A percentile compares a stretch with the other conserved stretches of the same genome.
These are phyloP conservation scores for Xylaria sp. DNA, from an alignment of 2,329 filamentous ascomycete species.

Conservation along the genomic window DNA sequence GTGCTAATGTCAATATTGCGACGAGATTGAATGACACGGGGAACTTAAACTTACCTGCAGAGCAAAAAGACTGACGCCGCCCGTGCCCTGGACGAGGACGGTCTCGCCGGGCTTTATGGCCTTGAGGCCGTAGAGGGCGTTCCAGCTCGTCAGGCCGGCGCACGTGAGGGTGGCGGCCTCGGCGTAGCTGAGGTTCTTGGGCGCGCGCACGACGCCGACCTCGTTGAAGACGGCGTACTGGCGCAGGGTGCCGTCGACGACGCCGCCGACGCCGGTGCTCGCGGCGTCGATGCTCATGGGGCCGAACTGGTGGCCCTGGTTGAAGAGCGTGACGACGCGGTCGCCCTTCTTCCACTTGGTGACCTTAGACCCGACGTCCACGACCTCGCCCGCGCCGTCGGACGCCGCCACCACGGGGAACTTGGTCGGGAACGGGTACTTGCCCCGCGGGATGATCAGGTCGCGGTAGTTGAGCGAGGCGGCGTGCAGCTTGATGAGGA, in stretches of 20 bases:
- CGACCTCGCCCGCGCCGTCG: slow-evolving; percentile 65
- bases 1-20: slow-evolving; percentile 9
- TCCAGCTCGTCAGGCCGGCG: slow-evolving; percentile 73
- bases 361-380: slow-evolving; percentile 62
- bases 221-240: slow-evolving; percentile 75
- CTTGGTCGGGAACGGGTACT: slow-evolving; percentile 58
- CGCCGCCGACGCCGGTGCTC: slow-evolving; percentile 73
- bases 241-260: slow-evolving; percentile 74
- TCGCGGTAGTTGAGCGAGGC: slow-evolving; percentile 68
- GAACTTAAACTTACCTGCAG: slow-evolving; percentile 55
- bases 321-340: slow-evolving; percentile 70
- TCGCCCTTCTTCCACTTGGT: slow-evolving; percentile 63
- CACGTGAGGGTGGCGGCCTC: slow-evolving; percentile 70
- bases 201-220: slow-evolving; percentile 72
- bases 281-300: slow-evolving; percentile 51
- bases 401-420: slow-evolving; percentile 62
- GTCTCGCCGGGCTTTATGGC: slow-evolving; percentile 64
- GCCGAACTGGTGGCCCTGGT: slow-evolving; percentile 63
- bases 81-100: slow-evolving; percentile 77
- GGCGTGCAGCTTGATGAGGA: slow-evolving; percentile 72
- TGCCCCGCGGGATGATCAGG: slow-evolving; percentile 60
- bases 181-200: slow-evolving; percentile 62
- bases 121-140: slow-evolving; percentile 69
- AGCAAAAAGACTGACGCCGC: slow-evolving; percentile 74
- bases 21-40: neutral